Conservation (phyloP, 345 rosid genomes). For the Nephelium lappaceum region DNA sequence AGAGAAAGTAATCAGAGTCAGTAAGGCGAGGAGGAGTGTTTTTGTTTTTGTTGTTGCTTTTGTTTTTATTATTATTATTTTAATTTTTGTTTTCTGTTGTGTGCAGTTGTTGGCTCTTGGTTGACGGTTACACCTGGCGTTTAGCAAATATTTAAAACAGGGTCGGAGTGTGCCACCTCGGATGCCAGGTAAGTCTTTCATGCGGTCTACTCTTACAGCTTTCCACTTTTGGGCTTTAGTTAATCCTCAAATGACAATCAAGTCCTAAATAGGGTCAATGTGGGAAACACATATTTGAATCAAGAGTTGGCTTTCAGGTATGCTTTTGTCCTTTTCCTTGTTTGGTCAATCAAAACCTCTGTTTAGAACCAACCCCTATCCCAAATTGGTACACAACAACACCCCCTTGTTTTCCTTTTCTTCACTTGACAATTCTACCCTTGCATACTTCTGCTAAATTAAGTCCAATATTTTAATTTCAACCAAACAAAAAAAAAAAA, state of each 20-base stretch:
- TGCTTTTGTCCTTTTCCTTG: constrained; percentile 47
- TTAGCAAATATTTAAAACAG: background rate
- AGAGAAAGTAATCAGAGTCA: constrained; percentile 21
- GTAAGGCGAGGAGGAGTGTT: constrained; percentile 11
- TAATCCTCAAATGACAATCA: constrained; percentile 12
- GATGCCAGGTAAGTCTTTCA: constrained; percentile 21
- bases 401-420: background rate
- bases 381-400: background rate
- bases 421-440: constrained; percentile 27
- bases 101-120: constrained; percentile 42
- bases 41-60: background rate
- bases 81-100: background rate
- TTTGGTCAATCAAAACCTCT: constrained; percentile 36
- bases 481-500: too few relatives aligned
- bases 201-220: constrained; percentile 14
- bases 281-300: constrained; percentile 40
- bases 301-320: constrained; percentile 37
- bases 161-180: constrained; percentile 23
- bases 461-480: too few relatives aligned
- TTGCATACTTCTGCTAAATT: background rate
- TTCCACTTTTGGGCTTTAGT: background rate
- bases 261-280: constrained; percentile 44
- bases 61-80: constrained; percentile 12
- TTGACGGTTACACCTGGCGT: constrained; percentile 53
- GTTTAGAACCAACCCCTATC: constrained; percentile 1